Conservation (phyloP, 805 yeast species). For the Saccharomycopsis malanga region DNA sequence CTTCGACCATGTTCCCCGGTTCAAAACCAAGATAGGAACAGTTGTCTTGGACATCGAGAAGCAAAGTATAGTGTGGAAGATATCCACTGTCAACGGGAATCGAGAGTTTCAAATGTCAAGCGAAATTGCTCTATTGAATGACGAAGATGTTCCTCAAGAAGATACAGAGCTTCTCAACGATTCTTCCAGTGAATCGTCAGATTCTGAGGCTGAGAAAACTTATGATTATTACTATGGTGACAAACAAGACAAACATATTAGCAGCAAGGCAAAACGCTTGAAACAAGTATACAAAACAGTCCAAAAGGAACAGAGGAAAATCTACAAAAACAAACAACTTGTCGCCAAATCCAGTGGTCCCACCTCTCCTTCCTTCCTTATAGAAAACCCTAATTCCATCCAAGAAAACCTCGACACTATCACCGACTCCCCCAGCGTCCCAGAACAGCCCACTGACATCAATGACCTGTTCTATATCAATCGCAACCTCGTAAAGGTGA, state of each 20-base stretch:
- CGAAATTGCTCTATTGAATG: slow-evolving; percentile 35
- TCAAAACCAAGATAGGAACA: slow-evolving; percentile 63
- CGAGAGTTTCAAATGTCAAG: slow-evolving; percentile 48
- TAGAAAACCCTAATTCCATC: slow-evolving; percentile 13
- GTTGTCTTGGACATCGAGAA: slow-evolving; percentile 67
- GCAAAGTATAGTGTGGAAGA: slow-evolving; percentile 64
- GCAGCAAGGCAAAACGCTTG: slow-evolving; percentile 13
- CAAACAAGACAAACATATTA: not conserved
- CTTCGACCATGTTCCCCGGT: slow-evolving; percentile 48
- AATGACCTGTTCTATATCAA: slow-evolving; percentile 12
- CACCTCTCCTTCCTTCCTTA: slow-evolving; percentile 16
- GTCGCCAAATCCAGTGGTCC: slow-evolving; percentile 12
- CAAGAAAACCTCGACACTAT: slow-evolving; percentile 4
- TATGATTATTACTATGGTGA: slow-evolving; percentile 14
- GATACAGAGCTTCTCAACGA: not conserved
- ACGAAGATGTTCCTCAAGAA: slow-evolving; percentile 7
- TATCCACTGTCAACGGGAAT: slow-evolving; percentile 61
- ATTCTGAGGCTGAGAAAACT: slow-evolving; percentile 17
- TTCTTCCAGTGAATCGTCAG: slow-evolving; percentile 6
- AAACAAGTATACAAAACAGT: slow-evolving; percentile 18
- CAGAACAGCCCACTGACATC: slow-evolving; percentile 7
- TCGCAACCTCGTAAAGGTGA: slow-evolving; percentile 36
- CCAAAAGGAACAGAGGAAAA: slow-evolving; percentile 18
- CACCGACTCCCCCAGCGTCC: slow-evolving; percentile 10
- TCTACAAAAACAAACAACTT: not conserved